phyloP scores from a whole-genome alignment of 2,329 filamentous ascomycete genomes.

The Aspergillus sp. region DNA sequence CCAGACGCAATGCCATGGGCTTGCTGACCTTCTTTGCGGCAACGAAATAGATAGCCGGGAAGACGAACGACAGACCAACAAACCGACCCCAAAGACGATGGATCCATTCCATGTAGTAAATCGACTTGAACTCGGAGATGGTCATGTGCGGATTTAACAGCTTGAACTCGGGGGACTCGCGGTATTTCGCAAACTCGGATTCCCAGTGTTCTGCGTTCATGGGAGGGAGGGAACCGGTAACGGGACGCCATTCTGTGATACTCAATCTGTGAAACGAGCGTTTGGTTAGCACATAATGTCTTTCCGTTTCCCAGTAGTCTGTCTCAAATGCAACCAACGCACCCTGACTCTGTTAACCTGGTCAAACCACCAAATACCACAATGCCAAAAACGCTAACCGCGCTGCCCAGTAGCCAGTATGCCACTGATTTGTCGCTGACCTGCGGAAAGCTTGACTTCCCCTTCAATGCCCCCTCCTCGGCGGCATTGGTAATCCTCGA shows the following conservation, averaged over 20 bases:
- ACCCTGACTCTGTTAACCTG: constrained; percentile 92
- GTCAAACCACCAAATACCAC: constrained; percentile 93
- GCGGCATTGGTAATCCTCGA: constrained; percentile 14
- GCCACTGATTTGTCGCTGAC: constrained; percentile 68
- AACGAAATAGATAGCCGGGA: constrained; percentile 84
- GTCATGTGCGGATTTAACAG: constrained; percentile 90
- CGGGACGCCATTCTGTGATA: constrained; percentile 97
- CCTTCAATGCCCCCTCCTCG: constrained; percentile 17
- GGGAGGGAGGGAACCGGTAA: constrained; percentile 84
- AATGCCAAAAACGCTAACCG: constrained; percentile 90
- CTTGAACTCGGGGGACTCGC: constrained; percentile 83
- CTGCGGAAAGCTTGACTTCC: constrained; percentile 45
- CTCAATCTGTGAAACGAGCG: constrained; percentile 56
- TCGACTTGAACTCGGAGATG: constrained; percentile 90
- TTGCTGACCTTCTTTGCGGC: constrained; percentile 67
- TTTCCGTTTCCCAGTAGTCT: too few species aligned
- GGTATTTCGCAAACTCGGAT: constrained; percentile 86
- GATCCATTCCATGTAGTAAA: constrained; percentile 99
- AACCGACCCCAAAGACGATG: constrained; percentile 91
- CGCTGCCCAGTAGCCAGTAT: constrained; percentile 88
- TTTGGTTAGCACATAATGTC: constrained; percentile 6
- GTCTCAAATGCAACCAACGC: constrained; percentile 1
- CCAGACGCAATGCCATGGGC: constrained; percentile 67
- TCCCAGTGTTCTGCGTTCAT: constrained; percentile 76
- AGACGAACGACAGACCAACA: constrained; percentile 79